These are phyloP conservation scores for Pharnaceum exiguum DNA, from an alignment of 148 eudicot species.

Conservation along the genomic window DNA sequence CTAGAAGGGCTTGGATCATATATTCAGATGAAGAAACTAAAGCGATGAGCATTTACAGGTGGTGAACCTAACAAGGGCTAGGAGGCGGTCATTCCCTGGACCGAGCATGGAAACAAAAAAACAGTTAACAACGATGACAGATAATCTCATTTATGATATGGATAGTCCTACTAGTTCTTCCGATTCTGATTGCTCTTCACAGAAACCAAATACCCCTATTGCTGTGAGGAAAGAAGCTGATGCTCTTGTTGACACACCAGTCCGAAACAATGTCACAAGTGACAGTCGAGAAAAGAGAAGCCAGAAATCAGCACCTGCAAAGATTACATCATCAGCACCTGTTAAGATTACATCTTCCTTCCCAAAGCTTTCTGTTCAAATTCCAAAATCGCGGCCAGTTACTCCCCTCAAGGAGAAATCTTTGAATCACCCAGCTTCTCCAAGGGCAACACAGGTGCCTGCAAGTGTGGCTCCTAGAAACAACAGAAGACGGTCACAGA, in stretches of 20 bases:
- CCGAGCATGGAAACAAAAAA: conserved; percentile 26
- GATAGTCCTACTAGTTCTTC: conserved; percentile 76
- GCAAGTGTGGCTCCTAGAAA: conserved; percentile 24
- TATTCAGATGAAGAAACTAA: neutral
- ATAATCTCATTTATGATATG: conserved; percentile 75
- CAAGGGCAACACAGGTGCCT: conserved; percentile 24
- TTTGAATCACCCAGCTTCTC: conserved; percentile 35
- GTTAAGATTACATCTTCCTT: conserved; percentile 7
- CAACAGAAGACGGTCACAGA: conserved; percentile 34
- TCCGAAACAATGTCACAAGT: conserved; percentile 4
- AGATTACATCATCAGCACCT: conserved; percentile 12
- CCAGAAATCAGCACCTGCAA: conserved; percentile 26
- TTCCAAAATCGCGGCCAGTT: conserved; percentile 29
- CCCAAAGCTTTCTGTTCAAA: conserved; percentile 18
- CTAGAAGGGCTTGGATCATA: neutral
- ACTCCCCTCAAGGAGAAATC: conserved; percentile 67
- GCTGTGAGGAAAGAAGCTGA: conserved; percentile 4
- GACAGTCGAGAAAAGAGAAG: conserved; percentile 19
- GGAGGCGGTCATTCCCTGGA: conserved; percentile 54
- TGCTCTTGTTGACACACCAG: conserved; percentile 6
- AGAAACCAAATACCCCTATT: conserved; percentile 18
- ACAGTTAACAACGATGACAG: conserved; percentile 52
- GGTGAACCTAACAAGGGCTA: conserved; percentile 55
- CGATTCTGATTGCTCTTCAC: conserved; percentile 53
- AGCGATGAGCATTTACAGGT: conserved; percentile 34